phyloP scores from a whole-genome alignment of 805 yeast genomes.

The Candida railenensis region DNA sequence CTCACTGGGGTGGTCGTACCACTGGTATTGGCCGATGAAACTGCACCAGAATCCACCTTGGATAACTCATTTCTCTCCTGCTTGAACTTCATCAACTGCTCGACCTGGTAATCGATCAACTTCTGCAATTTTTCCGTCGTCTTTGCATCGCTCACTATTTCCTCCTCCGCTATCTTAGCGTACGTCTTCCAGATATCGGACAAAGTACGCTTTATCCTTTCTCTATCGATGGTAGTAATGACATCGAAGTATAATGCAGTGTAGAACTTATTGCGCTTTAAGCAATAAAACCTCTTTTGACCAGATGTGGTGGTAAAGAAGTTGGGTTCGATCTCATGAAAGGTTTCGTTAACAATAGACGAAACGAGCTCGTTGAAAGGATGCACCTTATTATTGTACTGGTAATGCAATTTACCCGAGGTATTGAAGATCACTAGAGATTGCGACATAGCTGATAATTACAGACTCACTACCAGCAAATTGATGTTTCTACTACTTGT shows the following conservation, averaged over 20 bases:
- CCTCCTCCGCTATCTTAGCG: conserved; percentile 24
- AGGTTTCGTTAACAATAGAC: conserved; percentile 34
- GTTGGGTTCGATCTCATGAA: conserved; percentile 29
- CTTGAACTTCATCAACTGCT: conserved; percentile 33
- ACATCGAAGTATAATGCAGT: conserved; percentile 40
- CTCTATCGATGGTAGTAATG: conserved; percentile 39
- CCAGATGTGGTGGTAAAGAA: conserved; percentile 30
- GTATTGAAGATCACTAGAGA: conserved; percentile 35
- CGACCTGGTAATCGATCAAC: conserved; percentile 38
- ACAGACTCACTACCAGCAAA: background rate
- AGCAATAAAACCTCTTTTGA: conserved; percentile 36
- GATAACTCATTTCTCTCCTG: conserved; percentile 7
- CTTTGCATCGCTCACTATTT: conserved; percentile 13
- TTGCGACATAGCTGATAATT: conserved; percentile 31
- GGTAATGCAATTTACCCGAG: conserved; percentile 37
- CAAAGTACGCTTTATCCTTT: conserved; percentile 31
- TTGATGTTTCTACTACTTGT: too few relatives aligned
- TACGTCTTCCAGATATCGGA: conserved; percentile 32
- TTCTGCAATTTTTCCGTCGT: conserved; percentile 23
- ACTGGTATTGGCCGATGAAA: conserved; percentile 2
- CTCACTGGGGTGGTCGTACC: conserved; percentile 10
- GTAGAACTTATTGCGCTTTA: conserved; percentile 23
- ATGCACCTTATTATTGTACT: conserved; percentile 30
- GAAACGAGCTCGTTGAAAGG: conserved; percentile 41
- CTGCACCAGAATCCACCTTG: background rate